Conservation (phyloP, 305 asterid genomes). For the Plantago rigida region DNA sequence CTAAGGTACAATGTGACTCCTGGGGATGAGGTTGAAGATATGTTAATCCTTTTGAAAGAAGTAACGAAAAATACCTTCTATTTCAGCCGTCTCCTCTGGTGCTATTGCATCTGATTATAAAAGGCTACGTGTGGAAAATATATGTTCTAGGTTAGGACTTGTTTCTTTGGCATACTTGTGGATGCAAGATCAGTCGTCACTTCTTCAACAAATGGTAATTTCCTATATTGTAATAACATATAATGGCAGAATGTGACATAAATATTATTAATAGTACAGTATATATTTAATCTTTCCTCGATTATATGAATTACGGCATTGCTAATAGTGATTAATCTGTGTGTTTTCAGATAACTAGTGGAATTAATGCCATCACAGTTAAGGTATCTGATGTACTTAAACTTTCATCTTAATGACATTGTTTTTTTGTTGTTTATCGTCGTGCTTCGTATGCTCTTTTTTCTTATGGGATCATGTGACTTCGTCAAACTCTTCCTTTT, state of each 20-base stretch:
- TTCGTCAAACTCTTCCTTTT: neutral
- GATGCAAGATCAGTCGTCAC: conserved; percentile 78
- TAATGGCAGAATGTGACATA: conserved; percentile 5
- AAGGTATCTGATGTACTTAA: conserved; percentile 45
- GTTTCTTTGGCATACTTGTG: conserved; percentile 87
- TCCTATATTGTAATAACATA: conserved; percentile 11
- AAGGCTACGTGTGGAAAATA: conserved; percentile 85
- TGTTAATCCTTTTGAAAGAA: conserved; percentile 73
- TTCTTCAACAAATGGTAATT: conserved; percentile 73
- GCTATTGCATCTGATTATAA: conserved; percentile 97
- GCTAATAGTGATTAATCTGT: conserved; percentile 19
- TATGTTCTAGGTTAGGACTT: conserved; percentile 87
- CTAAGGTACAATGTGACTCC: conserved; percentile 78
- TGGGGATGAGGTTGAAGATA: conserved; percentile 98
- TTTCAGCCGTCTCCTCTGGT: conserved; percentile 81
- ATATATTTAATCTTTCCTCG: conserved; percentile 15
- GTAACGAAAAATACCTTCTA: conserved; percentile 73
- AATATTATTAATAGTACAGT: neutral
- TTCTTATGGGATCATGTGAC: neutral
- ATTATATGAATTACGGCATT: conserved; percentile 27
- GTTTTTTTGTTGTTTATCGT: neutral
- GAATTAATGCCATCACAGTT: conserved; percentile 66
- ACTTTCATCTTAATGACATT: neutral
- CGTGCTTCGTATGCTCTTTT: too few species aligned
- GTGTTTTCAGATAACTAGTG: conserved; percentile 53